Evolutionary conservation across 805 yeast genomes (phyloP).

Genomic region (Schwanniomyces polymorphus): DNA sequence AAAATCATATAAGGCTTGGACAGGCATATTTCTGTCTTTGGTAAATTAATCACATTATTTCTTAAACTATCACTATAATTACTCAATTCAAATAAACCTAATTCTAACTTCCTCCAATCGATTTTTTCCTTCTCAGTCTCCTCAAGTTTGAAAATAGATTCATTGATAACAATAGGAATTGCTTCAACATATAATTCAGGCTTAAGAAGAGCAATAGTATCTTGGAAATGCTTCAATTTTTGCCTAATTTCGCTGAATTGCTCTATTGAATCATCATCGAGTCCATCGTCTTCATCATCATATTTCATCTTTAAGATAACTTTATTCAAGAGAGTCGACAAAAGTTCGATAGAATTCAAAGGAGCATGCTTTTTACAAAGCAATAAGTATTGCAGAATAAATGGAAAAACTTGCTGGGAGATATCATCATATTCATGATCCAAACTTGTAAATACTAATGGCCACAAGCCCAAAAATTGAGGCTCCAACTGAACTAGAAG

Average conservation of each 20-base stretch:
- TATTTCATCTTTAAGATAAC: constrained; percentile 76
- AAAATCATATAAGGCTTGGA: constrained; percentile 66
- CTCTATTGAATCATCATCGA: constrained; percentile 68
- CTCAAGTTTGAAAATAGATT: constrained; percentile 33
- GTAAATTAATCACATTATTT: constrained; percentile 71
- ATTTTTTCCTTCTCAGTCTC: constrained; percentile 14
- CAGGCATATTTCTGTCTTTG: constrained; percentile 61
- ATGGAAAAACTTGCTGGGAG: constrained; percentile 78
- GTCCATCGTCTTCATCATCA: constrained; percentile 71
- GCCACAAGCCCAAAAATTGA: constrained; percentile 64
- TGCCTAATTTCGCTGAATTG: constrained; percentile 79
- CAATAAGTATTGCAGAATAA: constrained; percentile 71
- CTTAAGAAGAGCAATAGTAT: constrained; percentile 61
- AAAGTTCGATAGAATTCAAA: constrained; percentile 44
- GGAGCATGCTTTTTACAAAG: constrained; percentile 58
- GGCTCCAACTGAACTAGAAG: constrained; percentile 37
- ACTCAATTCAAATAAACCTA: constrained; percentile 81
- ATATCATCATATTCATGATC: constrained; percentile 88
- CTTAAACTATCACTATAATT: constrained; percentile 78
- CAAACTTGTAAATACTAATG: constrained; percentile 68
- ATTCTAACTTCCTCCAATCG: constrained; percentile 82
- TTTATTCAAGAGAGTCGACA: constrained; percentile 64
- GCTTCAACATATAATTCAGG: constrained; percentile 63
- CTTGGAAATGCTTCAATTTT: constrained; percentile 78
- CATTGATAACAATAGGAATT: constrained; percentile 59